phyloP scores from a whole-genome alignment of 108 stramenopile genomes.

The Skeletonema grethae region DNA sequence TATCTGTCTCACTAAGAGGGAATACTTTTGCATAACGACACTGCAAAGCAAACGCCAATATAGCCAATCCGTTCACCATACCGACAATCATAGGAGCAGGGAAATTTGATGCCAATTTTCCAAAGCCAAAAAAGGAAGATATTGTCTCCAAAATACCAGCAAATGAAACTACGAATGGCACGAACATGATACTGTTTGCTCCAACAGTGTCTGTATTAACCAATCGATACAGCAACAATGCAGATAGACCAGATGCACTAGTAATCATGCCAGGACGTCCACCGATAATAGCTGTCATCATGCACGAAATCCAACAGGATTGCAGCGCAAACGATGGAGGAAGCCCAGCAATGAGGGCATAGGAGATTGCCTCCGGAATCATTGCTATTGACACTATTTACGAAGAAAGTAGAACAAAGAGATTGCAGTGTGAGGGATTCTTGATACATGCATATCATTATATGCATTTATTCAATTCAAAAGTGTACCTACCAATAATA shows the following conservation, averaged over 20 bases:
- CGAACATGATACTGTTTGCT: slow-evolving; percentile 50
- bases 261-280: slow-evolving; percentile 66
- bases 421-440: background rate
- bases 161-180: slow-evolving; percentile 52
- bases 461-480: background rate
- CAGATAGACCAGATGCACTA: slow-evolving; percentile 51
- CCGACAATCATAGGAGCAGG: slow-evolving; percentile 59
- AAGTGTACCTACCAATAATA: slow-evolving; percentile 25
- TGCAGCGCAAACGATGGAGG: slow-evolving; percentile 51
- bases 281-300: slow-evolving; percentile 57
- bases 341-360: slow-evolving; percentile 62
- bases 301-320: slow-evolving; percentile 51
- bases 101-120: slow-evolving; percentile 38
- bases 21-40: slow-evolving; percentile 50
- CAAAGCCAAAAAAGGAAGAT: slow-evolving; percentile 47
- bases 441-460: background rate
- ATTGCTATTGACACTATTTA: slow-evolving; percentile 44
- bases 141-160: slow-evolving; percentile 52
- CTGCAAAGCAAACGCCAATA: slow-evolving; percentile 51
- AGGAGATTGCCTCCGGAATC: slow-evolving; percentile 60
- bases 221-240: slow-evolving; percentile 33
- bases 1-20: slow-evolving; percentile 22
- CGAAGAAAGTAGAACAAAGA: background rate
- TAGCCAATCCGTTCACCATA: slow-evolving; percentile 61
- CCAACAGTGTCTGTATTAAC: slow-evolving; percentile 26